Evolutionary conservation across 345 rosid genomes (phyloP), one percentile per base, ranked within the genome.

Genomic region (Microcos paniculata): DNA sequence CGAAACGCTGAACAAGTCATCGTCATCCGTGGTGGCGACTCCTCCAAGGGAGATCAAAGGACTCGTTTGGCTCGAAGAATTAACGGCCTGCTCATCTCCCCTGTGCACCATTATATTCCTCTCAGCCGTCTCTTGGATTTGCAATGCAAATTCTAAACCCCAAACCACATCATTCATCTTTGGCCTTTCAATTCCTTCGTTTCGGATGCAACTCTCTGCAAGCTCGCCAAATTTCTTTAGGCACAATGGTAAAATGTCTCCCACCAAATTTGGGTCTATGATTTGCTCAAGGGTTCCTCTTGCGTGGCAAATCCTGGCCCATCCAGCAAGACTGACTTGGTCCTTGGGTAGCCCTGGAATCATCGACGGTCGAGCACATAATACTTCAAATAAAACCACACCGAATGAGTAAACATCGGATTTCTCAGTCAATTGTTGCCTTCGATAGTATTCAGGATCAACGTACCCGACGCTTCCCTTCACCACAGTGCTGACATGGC

Each of bases 331-430:
- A 53, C 52, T 66, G 53, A 66, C 35, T 66, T 66, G 53, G 19
- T 66, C 55, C 71, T 45, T 66, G 24, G 71, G 71, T 45, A 66
- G 71, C 53, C 55, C 71, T 66, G 53, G 71, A 14, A 66, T 66
- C 71, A 66, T 55, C 1, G 59, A 23, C 7, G 82, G 80, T 43
- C 77, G 26, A 28, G 77, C 84, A 26, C 79, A 73, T 16, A 78
- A 10, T 6, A 77, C 67, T 43, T 83, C 86, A 0, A 75, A 72
- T 35, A 83, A 30, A 16, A 80, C 82, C 14, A 81, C 84, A 3
- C 87, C 87, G 4, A 79, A 79, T 6, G 87, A 81, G 69, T 78
- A 81, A 1, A 84, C 82, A 56, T 84, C 82, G 0, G 82, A 80
- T 72, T 83, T 83, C 53, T 83, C 80, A 1, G 82, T 80, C 46